Percentiles rank a stretch among this genome's conserved stretches.
Evolutionary conservation across 176 grass and related monocot genomes (phyloP).

Genomic region (Areca catechu): DNA sequence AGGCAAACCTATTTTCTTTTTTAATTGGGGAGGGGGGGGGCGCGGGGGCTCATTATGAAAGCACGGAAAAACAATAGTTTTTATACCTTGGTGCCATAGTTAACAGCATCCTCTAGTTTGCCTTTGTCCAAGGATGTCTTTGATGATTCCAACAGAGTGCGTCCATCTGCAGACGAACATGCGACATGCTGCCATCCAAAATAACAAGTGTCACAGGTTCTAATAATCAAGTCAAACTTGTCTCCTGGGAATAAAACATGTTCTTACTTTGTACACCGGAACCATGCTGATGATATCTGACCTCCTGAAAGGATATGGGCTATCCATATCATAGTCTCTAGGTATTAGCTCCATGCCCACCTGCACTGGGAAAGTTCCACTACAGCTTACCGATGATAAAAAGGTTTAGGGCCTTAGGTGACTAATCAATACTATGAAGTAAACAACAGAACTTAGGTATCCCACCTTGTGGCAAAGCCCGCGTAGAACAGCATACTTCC

Average conservation of each 20-base stretch:
- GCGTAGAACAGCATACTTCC: slow-evolving; percentile 91
- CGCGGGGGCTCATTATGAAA: slow-evolving; percentile 2
- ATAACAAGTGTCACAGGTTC: not conserved
- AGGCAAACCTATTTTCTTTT: not conserved
- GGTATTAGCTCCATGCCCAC: slow-evolving; percentile 94
- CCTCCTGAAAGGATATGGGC: slow-evolving; percentile 57
- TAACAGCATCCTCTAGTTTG: slow-evolving; percentile 98
- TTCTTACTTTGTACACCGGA: slow-evolving; percentile 88
- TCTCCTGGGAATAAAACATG: slow-evolving; percentile 18
- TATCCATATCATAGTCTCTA: slow-evolving; percentile 89
- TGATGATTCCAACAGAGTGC: slow-evolving; percentile 92
- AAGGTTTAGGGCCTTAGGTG: no score
- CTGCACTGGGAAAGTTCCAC: slow-evolving; percentile 34
- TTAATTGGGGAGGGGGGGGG: not conserved
- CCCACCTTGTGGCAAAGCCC: slow-evolving; percentile 91
- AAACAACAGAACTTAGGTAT: no score
- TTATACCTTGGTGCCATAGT: slow-evolving; percentile 71
- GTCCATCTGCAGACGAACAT: slow-evolving; percentile 93
- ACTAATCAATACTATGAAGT: no score
- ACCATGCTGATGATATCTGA: slow-evolving; percentile 82
- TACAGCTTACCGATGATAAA: not conserved
- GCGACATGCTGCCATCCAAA: slow-evolving; percentile 69
- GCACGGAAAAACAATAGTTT: slow-evolving; percentile 1
- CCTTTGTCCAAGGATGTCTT: slow-evolving; percentile 98
- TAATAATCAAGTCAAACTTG: not conserved